phyloP scores from a whole-genome alignment of 495 filamentous ascomycete genomes.

The Talaromyces borbonicus region DNA sequence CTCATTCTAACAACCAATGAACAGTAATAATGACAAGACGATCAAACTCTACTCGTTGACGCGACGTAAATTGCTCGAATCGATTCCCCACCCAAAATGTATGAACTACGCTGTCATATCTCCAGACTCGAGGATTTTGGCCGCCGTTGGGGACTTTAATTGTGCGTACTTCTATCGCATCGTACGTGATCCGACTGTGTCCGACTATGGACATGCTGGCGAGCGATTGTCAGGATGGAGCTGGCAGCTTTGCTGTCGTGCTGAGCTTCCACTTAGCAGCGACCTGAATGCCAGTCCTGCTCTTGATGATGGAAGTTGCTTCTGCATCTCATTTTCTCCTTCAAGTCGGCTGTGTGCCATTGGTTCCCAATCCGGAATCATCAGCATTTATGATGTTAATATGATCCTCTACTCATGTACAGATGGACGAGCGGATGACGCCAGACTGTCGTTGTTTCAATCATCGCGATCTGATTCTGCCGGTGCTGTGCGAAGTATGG shows the following conservation, averaged over 20 bases:
- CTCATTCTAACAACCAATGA: slow-evolving; percentile 11
- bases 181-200: slow-evolving; percentile 27
- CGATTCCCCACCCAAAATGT: slow-evolving; percentile 60
- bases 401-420: slow-evolving; percentile 29
- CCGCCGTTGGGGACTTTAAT: slow-evolving; percentile 78
- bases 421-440: slow-evolving; percentile 25
- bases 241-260: slow-evolving; percentile 22
- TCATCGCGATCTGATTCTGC: slow-evolving; percentile 49
- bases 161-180: slow-evolving; percentile 70
- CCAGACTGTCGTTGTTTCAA: slow-evolving; percentile 36
- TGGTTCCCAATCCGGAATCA: slow-evolving; percentile 61
- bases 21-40: slow-evolving; percentile 77
- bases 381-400: slow-evolving; percentile 55
- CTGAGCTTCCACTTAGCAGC: slow-evolving; percentile 30
- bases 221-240: slow-evolving; percentile 32
- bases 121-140: slow-evolving; percentile 69
- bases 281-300: slow-evolving; percentile 5
- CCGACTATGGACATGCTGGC: slow-evolving; percentile 31
- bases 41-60: slow-evolving; percentile 70
- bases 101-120: slow-evolving; percentile 93
- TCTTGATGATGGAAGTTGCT: slow-evolving; percentile 42
- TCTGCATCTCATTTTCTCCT: slow-evolving; percentile 63
- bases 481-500: slow-evolving; percentile 84
- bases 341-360: slow-evolving; percentile 58
- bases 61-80: slow-evolving; percentile 48